A percentile compares a stretch with the other conserved stretches of the same genome.
phyloP scores from a whole-genome alignment of 2,329 filamentous ascomycete species.

The Knoxdaviesia proteae region DNA sequence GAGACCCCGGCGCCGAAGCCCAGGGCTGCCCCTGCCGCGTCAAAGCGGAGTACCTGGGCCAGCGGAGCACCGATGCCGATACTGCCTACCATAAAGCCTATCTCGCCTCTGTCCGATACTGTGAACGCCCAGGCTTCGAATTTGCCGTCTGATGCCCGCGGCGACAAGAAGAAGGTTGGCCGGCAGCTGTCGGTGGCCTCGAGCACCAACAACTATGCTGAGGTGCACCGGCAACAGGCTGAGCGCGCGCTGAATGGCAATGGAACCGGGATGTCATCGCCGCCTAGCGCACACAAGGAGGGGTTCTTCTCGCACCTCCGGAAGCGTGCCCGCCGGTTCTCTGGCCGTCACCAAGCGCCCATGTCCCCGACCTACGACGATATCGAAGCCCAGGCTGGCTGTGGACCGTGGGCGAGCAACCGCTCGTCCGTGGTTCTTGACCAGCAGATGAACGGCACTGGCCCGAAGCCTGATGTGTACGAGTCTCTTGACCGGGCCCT shows the following conservation, averaged over 20 bases:
- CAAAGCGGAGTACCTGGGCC: constrained; percentile 82
- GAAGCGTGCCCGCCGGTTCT: constrained; percentile 80
- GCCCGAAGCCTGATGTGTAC: constrained; percentile 32
- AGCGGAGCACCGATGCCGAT: constrained; percentile 93
- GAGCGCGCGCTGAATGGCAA: constrained; percentile 77
- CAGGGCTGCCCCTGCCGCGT: constrained; percentile 20
- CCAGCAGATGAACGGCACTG: constrained; percentile 23
- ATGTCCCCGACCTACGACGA: constrained; percentile 67
- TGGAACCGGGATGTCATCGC: constrained; percentile 46
- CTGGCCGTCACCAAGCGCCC: constrained; percentile 69
- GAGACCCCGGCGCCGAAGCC: constrained; percentile 15
- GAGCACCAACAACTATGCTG: constrained; percentile 79
- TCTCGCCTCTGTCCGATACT: constrained; percentile 87
- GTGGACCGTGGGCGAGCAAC: constrained; percentile 72
- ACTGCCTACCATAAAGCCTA: constrained; percentile 77
- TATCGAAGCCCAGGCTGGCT: constrained; percentile 79
- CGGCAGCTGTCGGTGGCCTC: constrained; percentile 85
- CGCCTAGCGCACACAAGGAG: constrained; percentile 65
- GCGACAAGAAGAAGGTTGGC: constrained; percentile 77
- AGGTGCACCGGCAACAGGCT: constrained; percentile 74
- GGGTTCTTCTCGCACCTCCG: constrained; percentile 95
- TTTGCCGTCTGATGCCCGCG: constrained; percentile 13
- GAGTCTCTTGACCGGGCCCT: constrained; percentile 40
- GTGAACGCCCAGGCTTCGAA: constrained; percentile 75
- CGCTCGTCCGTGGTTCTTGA: constrained; percentile 69